A percentile compares a stretch with the other conserved stretches of the same genome.
phyloP scores from a whole-genome alignment of 176 grass and related monocot genomes.

The Phyllostachys edulis region DNA sequence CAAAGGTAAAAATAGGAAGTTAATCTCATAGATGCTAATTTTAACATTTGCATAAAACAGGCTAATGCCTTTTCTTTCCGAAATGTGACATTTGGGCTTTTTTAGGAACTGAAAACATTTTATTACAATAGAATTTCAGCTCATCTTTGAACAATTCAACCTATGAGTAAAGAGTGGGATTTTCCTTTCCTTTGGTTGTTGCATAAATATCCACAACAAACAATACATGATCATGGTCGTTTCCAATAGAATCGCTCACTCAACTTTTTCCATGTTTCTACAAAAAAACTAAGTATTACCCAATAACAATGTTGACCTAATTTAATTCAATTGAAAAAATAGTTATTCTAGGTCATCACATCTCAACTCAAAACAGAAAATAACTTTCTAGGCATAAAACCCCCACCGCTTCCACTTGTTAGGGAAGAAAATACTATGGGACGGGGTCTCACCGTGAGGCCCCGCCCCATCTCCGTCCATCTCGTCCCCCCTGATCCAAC shows the following conservation, averaged over 20 bases:
- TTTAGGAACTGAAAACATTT: background rate
- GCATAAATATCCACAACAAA: background rate
- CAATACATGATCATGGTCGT: too few relatives aligned
- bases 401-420: too few relatives aligned
- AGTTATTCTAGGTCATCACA: fast-evolving
- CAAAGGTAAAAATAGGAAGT: background rate
- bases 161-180: fast-evolving
- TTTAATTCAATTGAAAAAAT: background rate
- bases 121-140: background rate
- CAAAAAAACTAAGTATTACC: background rate
- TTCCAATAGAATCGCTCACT: background rate
- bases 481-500: too few relatives aligned
- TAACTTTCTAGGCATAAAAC: background rate
- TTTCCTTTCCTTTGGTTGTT: background rate
- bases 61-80: background rate
- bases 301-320: background rate
- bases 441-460: too few relatives aligned
- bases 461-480: too few relatives aligned
- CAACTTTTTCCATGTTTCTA: background rate
- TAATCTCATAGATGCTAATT: background rate
- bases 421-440: too few relatives aligned
- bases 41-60: background rate
- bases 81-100: background rate
- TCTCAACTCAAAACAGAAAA: background rate
- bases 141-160: background rate